Percentiles rank a stretch among this genome's conserved stretches.
Evolutionary conservation across 768 basidiomycete species (phyloP).

Genomic region (Lentinula boryana): DNA sequence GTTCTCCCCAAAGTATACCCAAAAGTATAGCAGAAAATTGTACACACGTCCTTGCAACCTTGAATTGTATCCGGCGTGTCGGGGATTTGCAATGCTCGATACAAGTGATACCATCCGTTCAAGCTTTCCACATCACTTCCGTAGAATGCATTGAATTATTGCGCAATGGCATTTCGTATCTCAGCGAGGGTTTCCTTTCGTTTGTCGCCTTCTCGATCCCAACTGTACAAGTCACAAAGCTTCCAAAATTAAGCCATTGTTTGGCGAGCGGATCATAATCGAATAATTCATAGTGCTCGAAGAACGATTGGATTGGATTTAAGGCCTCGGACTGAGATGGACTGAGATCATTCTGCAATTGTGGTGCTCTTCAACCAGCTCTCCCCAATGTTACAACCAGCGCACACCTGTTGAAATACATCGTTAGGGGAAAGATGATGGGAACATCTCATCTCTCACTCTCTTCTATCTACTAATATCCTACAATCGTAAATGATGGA

Average conservation of each 20-base stretch:
- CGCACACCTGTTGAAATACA: too few relatives aligned
- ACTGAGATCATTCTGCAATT: too few relatives aligned
- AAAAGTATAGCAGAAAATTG: background rate
- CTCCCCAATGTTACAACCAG: too few relatives aligned
- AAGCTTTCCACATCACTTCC: background rate
- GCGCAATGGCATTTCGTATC: constrained; percentile 7
- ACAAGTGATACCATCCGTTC: background rate
- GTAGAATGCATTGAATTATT: constrained; percentile 5
- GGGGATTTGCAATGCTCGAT: too few relatives aligned
- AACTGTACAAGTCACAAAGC: background rate
- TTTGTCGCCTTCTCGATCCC: background rate
- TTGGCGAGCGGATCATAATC: background rate
- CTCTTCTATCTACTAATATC: too few relatives aligned
- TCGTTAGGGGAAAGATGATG: too few relatives aligned
- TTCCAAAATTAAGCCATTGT: constrained; percentile 6
- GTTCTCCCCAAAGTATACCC: too few relatives aligned
- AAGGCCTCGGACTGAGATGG: too few relatives aligned
- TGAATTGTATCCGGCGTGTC: too few relatives aligned
- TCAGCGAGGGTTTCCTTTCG: background rate
- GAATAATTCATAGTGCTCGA: background rate
- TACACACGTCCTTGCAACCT: background rate
- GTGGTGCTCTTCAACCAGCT: too few relatives aligned
- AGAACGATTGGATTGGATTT: background rate
- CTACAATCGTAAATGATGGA: too few relatives aligned
- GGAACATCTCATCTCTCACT: too few relatives aligned